Conservation (phyloP, 1,284 basidiomycete species). For the Ceratobasidium papillatum region DNA sequence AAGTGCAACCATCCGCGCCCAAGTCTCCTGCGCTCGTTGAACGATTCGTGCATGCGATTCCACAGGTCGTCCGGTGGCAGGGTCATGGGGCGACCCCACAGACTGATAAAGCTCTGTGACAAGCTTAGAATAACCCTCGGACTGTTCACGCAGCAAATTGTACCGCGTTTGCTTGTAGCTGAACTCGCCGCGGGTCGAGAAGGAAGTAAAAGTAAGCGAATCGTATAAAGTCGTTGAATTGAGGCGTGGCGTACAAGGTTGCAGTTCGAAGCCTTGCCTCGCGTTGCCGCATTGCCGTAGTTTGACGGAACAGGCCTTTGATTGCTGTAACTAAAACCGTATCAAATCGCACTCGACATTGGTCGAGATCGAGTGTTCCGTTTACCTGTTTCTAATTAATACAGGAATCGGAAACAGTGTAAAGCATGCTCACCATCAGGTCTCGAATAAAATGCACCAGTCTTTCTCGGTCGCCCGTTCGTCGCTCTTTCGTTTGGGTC, state of each 20-base stretch:
- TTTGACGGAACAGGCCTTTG: slow-evolving; percentile 68
- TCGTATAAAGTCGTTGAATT: slow-evolving; percentile 18
- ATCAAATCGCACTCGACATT: slow-evolving; percentile 79
- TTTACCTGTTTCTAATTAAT: slow-evolving; percentile 54
- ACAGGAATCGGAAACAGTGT: slow-evolving; percentile 36
- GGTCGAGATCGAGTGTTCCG: slow-evolving; percentile 63
- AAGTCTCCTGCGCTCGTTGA: slow-evolving; percentile 75
- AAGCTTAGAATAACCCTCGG: slow-evolving; percentile 95
- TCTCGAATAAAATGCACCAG: slow-evolving; percentile 67
- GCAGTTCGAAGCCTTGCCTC: slow-evolving; percentile 80
- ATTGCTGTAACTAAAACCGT: slow-evolving; percentile 65
- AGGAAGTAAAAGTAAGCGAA: slow-evolving; percentile 30
- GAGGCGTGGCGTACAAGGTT: slow-evolving; percentile 68
- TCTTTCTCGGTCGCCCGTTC: slow-evolving; percentile 68
- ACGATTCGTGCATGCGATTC: slow-evolving; percentile 67
- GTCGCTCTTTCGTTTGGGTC: slow-evolving; percentile 60
- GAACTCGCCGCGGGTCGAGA: slow-evolving; percentile 38
- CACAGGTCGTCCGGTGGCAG: slow-evolving; percentile 54
- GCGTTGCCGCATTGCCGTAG: slow-evolving; percentile 69
- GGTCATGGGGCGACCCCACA: slow-evolving; percentile 68
- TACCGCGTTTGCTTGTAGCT: slow-evolving; percentile 99
- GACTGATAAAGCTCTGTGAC: slow-evolving; percentile 79
- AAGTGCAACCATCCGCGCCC: slow-evolving; percentile 86
- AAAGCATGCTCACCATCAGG: slow-evolving; percentile 65
- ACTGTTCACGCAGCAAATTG: slow-evolving; percentile 96